These are phyloP conservation scores for Coprinopsis sp. DNA, from an alignment of 768 basidiomycete genomes.

Conservation along the genomic window DNA sequence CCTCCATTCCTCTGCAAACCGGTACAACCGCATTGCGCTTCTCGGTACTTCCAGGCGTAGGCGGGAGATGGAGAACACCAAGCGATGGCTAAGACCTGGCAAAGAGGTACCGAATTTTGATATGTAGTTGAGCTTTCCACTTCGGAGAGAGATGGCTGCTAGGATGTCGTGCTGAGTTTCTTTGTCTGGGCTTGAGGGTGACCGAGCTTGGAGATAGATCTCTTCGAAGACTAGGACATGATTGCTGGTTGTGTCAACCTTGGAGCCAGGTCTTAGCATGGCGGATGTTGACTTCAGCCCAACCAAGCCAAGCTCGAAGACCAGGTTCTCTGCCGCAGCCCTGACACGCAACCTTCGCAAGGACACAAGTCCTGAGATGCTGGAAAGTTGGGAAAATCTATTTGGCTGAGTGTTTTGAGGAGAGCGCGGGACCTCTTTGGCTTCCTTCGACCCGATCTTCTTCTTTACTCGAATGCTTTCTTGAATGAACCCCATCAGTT, in stretches of 20 bases:
- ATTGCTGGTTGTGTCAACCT: conserved; percentile 39
- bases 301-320: conserved; percentile 53
- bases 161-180: conserved; percentile 50
- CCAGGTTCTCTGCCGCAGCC: conserved; percentile 66
- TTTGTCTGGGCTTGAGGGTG: conserved; percentile 36
- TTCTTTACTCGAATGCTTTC: conserved; percentile 48
- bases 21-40: conserved; percentile 74
- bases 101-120: conserved; percentile 14
- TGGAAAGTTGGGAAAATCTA: conserved; percentile 12
- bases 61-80: conserved; percentile 40
- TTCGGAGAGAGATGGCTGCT: conserved; percentile 51
- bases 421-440: conserved; percentile 1
- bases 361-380: conserved; percentile 31
- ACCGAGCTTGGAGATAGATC: conserved; percentile 55
- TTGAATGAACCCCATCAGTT: conserved; percentile 56
- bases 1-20: conserved; percentile 79
- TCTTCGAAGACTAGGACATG: conserved; percentile 45
- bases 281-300: conserved; percentile 34
- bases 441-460: conserved; percentile 21
- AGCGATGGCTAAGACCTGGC: conserved; percentile 23
- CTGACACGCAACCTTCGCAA: conserved; percentile 46
- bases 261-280: conserved; percentile 25
- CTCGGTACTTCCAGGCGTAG: conserved; percentile 65
- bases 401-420: conserved; percentile 6
- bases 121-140: conserved; percentile 42